Evolutionary conservation across 2,329 filamentous ascomycete genomes (phyloP).

Genomic region (Ophiognomonia clavigignenti-juglandacearum): DNA sequence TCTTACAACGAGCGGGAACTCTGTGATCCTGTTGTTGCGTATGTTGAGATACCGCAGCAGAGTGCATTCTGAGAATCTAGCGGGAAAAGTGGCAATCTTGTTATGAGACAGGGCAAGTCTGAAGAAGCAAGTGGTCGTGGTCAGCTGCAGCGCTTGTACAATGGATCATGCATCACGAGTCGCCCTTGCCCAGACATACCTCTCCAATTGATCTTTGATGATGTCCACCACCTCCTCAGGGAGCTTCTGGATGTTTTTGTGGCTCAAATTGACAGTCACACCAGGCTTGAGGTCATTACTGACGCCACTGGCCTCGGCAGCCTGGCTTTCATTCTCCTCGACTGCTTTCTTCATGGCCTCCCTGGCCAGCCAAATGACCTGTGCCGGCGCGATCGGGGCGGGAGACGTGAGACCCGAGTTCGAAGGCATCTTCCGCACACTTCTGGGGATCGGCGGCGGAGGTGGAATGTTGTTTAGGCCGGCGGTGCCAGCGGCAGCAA

Average conservation of each 20-base stretch:
- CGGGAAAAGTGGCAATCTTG: conserved; percentile 63
- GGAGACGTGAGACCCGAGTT: conserved; percentile 44
- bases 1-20: conserved; percentile 53
- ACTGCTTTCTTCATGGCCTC: conserved; percentile 65
- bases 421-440: conserved; percentile 41
- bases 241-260: conserved; percentile 65
- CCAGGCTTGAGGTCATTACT: conserved; percentile 62
- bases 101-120: conserved; percentile 82
- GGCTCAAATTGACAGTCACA: conserved; percentile 73
- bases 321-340: conserved; percentile 60
- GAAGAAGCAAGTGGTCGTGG: conserved; percentile 11
- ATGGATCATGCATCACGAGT: conserved; percentile 4
- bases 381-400: conserved; percentile 51
- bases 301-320: conserved; percentile 53
- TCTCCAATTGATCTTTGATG: conserved; percentile 68
- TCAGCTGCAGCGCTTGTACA: conserved; percentile 16
- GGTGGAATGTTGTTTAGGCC: conserved; percentile 31
- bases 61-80: conserved; percentile 69
- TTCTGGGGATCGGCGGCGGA: conserved; percentile 40
- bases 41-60: conserved; percentile 77
- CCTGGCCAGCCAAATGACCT: conserved; percentile 61
- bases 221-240: conserved; percentile 72
- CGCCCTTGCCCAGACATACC: conserved; percentile 39
- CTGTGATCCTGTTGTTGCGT: conserved; percentile 67
- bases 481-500: conserved; percentile 24